Conservation (phyloP, 2,329 filamentous ascomycete species). For the Biscogniauxia marginata region DNA sequence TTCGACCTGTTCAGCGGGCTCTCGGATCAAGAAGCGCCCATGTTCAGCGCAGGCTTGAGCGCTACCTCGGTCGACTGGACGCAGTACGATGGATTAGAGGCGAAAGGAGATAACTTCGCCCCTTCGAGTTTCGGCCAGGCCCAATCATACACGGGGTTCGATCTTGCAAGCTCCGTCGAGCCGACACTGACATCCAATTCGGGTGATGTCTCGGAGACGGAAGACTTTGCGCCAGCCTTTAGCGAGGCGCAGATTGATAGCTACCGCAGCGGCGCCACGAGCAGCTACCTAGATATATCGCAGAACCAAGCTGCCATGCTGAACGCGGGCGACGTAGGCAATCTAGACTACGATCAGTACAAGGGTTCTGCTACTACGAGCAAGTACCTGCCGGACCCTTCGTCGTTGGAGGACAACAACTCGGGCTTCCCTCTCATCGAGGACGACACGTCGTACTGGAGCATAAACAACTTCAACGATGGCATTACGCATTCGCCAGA, state of each 20-base stretch:
- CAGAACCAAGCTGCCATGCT: conserved; percentile 40
- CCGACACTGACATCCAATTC: conserved; percentile 59
- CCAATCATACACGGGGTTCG: conserved; percentile 46
- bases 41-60: conserved; percentile 62
- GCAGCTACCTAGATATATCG: conserved; percentile 47
- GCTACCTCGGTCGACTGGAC: conserved; percentile 55
- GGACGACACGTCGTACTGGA: conserved; percentile 37
- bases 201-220: conserved; percentile 66
- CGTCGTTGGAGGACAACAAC: conserved; percentile 38
- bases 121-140: conserved; percentile 34
- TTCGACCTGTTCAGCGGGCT: conserved; percentile 54
- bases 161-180: conserved; percentile 46
- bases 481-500: conserved; percentile 35
- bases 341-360: conserved; percentile 56
- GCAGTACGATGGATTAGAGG: conserved; percentile 50
- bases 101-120: conserved; percentile 33
- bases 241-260: conserved; percentile 46
- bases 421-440: conserved; percentile 50
- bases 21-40: conserved; percentile 54
- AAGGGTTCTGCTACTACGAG: conserved; percentile 47
- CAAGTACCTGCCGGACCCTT: conserved; percentile 43
- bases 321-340: conserved; percentile 45
- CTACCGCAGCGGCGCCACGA: conserved; percentile 48
- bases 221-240: conserved; percentile 50
- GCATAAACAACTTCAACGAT: conserved; percentile 38